Percentiles rank a stretch among this genome's conserved stretches.
phyloP scores from a whole-genome alignment of 441 rosid species.

The Pelargonium australe region DNA sequence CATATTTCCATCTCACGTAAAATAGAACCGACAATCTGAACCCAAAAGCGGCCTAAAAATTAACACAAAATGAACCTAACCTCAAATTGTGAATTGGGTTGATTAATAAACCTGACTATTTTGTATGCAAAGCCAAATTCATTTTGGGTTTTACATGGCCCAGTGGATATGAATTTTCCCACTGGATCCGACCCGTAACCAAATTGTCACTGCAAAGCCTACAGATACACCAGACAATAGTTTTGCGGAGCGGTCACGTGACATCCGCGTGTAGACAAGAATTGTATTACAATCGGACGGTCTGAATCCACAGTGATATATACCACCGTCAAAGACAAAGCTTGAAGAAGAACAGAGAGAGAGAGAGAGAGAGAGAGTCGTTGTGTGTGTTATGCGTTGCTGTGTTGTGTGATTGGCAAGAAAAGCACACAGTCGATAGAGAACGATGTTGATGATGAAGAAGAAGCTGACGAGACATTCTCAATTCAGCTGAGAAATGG shows the following conservation, averaged over 20 bases:
- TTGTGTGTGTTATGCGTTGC: conserved; percentile 12
- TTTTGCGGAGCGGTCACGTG: conserved; percentile 9
- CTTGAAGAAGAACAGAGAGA: neutral
- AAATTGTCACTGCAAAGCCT: too few relatives aligned
- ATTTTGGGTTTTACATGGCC: too few relatives aligned
- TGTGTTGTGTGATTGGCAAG: conserved; percentile 30
- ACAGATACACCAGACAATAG: neutral
- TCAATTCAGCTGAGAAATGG: conserved; percentile 33
- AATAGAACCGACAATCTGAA: too few relatives aligned
- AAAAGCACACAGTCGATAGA: conserved; percentile 23
- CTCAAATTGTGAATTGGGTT: too few relatives aligned
- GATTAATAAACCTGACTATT: too few relatives aligned
- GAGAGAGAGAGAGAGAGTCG: conserved; percentile 8
- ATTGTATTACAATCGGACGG: conserved; percentile 18
- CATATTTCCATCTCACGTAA: too few relatives aligned
- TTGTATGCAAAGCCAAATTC: too few relatives aligned
- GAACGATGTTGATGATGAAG: conserved; percentile 19
- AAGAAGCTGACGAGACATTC: conserved; percentile 19
- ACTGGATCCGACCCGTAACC: too few relatives aligned
- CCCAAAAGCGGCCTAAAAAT: too few relatives aligned
- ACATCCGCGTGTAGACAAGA: neutral
- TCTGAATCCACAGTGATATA: conserved; percentile 4
- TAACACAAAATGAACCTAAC: too few relatives aligned
- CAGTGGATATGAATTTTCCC: too few relatives aligned
- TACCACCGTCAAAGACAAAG: conserved; percentile 9